A percentile compares a stretch with the other conserved stretches of the same genome.
Evolutionary conservation across 345 rosid genomes (phyloP).

Genomic region (Gossypium ekmanianum): DNA sequence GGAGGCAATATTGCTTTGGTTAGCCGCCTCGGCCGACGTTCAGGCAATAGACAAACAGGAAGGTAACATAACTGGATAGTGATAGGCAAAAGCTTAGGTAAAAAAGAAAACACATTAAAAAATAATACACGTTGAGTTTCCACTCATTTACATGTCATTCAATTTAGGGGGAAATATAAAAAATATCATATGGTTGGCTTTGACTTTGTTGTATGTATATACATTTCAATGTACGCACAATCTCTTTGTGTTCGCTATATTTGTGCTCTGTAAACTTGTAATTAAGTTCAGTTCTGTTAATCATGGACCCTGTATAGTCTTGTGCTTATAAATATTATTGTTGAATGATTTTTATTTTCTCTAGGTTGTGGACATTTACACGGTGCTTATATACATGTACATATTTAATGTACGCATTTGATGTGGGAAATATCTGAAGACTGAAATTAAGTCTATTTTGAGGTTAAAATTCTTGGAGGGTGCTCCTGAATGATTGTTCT

Average conservation of each 20-base stretch:
- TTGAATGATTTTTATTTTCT: too few species aligned
- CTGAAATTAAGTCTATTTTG: too few species aligned
- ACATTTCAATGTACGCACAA: background rate
- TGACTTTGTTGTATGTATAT: background rate
- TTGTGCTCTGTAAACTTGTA: background rate
- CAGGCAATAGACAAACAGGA: slow-evolving; percentile 52
- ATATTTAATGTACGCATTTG: too few species aligned
- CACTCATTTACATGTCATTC: slow-evolving; percentile 20
- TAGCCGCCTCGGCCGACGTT: slow-evolving; percentile 59
- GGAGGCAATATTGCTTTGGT: slow-evolving; percentile 48
- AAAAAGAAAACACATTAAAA: background rate
- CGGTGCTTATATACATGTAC: too few species aligned
- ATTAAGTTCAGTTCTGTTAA: background rate
- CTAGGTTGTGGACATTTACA: too few species aligned
- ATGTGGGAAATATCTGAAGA: too few species aligned
- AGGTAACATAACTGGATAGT: slow-evolving; percentile 17
- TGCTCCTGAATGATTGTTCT: too few species aligned
- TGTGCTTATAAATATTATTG: background rate
- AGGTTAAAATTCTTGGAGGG: too few species aligned
- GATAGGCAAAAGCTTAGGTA: slow-evolving; percentile 13
- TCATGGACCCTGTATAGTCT: background rate
- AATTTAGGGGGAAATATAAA: background rate
- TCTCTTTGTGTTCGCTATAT: background rate
- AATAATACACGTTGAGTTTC: slow-evolving; percentile 12
- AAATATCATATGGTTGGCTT: background rate